Base-by-base conservation (phyloP, 2,329 filamentous ascomycete species). In the Aspergillus felis region DNA sequence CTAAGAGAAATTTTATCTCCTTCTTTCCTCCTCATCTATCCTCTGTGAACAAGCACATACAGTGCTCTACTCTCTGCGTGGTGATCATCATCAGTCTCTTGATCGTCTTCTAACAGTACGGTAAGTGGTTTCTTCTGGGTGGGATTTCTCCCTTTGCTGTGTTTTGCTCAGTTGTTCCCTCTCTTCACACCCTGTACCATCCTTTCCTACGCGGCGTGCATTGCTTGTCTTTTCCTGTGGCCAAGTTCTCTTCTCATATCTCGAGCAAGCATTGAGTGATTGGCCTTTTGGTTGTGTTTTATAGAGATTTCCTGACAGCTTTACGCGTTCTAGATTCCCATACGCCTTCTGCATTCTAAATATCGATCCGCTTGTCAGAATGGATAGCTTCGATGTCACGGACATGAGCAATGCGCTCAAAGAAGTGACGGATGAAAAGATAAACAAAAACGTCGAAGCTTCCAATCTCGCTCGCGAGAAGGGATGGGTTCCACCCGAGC, bases 401-500 rank as follows among this genome's bases (percentile, higher is more conserved):
- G 62, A 61, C 12, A 64, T 70, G 59, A 58, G 55, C 44, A 59
- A 54, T n/a, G 64, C 62, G 14, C 63, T 71, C 50, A 51, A 64
- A 3, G 66, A 67, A 10, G 55, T 61, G 8, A 56, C 61, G 1
- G 58, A 60, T 27, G 54, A 44, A 2, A 55, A 65, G 12, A 61
- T 53, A 50, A 64, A 63, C 28, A 63, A 68, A 41, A 68, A 68
- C 38, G 57, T 58, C n/a, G 69, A 73, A 46, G 66, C 69, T 7
- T 61, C 66, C 12, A 63, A 57, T 27, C 51, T 68, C n/a, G 73
- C 74, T 48, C 71, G 72, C 28, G 67, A 74, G 9, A 73, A 72
- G 24, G 74, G 74, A 1, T 78, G 77, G 77, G 63, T 58, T 8
- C 66, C 69, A 7, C 74, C 70, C 2, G 65, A 73, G 41, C 61